Base-by-base conservation (phyloP, 805 yeast genomes). In the Candida incommunis region DNA sequence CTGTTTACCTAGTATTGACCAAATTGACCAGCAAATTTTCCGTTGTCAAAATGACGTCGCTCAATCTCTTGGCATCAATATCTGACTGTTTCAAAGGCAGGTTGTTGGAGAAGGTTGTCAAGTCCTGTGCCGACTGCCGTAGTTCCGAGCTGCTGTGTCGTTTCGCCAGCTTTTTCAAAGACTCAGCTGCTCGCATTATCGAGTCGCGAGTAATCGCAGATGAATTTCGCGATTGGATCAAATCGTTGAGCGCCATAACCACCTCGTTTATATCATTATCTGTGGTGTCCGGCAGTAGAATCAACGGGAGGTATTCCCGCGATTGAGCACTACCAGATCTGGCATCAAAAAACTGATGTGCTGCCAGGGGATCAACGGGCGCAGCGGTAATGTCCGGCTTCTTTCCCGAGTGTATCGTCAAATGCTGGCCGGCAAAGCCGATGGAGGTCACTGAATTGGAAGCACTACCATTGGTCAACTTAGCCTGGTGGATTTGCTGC, bases 171-270 rank as follows among this genome's bases (percentile, higher is more conserved):
- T 31, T 31, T 5, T n/a, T 7, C 18, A 31, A 18, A 11, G 37
- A 31, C 20, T 7, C 37, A 7, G 37, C 37, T 4, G 37, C 37
- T 13, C 18, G 9, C 7, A 11, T 31, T 9, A 31, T 7, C 37
- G 37, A 9, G 20, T 31, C 37, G n/a, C 37, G 37, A 9, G 37
- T 31, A 31, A 31, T 31, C 7, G 55, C 58, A 9, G 56, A 47
- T 13, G 57, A 53, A 44, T 56, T 56, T 41, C 49, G 48, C 29
- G 53, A 48, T 13, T 51, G 47, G 18, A 56, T 55, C 41, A 56
- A 51, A 25, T 54, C 60, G 43, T 56, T 56, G 42, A 56, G 47
- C 2, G 53, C 46, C 55, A 53, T 51, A 43, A 55, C 45, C 15
- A 52, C 52, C 3, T 43, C 49, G n/a, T 48, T 45, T 16, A 56